Evolutionary conservation across 73 alveolate genomes (phyloP).

Genomic region (Stentor roeselii): DNA sequence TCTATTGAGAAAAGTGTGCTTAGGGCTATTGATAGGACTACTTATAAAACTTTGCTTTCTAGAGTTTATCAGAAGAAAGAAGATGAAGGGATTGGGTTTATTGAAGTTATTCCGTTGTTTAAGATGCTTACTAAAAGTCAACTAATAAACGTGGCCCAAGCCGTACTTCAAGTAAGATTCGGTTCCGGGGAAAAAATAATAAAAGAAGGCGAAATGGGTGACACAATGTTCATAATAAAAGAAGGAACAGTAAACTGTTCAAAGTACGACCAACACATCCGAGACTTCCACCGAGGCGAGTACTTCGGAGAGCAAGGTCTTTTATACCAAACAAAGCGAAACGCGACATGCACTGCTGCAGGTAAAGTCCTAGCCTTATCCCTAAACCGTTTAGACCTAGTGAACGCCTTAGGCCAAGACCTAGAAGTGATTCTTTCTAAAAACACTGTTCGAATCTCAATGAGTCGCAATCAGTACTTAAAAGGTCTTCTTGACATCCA

Average conservation of each 20-base stretch:
- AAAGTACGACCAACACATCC: background rate
- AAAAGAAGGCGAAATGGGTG: background rate
- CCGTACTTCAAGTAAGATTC: background rate
- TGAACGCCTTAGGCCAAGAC: background rate
- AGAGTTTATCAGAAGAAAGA: background rate
- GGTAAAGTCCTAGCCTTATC: background rate
- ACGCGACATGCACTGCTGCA: background rate
- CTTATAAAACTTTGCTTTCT: background rate
- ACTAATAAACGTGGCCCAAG: background rate
- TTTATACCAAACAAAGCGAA: background rate
- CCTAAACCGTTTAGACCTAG: background rate
- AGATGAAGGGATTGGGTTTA: background rate
- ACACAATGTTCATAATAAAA: no score
- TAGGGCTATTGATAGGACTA: background rate
- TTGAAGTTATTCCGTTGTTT: constrained; percentile 2
- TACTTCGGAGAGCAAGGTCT: background rate
- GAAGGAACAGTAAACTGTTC: background rate
- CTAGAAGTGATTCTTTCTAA: background rate
- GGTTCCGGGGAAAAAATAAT: background rate
- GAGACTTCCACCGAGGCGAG: background rate
- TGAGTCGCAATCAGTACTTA: background rate
- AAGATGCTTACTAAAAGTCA: background rate
- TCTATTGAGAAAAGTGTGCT: background rate
- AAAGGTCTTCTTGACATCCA: background rate
- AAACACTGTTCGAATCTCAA: background rate